These are phyloP conservation scores for Podosphaera fusca DNA, from an alignment of 2,329 filamentous ascomycete species.

Conservation along the genomic window DNA sequence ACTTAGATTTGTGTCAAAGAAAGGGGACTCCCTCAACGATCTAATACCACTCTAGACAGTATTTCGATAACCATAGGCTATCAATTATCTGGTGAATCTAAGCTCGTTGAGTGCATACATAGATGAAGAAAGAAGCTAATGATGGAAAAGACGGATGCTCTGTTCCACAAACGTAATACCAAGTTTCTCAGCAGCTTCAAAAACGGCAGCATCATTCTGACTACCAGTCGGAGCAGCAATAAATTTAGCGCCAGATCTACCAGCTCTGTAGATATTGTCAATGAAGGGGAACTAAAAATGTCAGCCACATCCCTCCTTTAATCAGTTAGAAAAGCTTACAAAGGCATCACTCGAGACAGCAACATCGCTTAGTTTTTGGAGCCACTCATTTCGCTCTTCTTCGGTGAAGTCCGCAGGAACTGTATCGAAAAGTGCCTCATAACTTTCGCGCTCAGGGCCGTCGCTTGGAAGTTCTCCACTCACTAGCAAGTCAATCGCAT, in stretches of 20 bases:
- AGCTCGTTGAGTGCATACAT: neutral
- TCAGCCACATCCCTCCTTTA: conserved; percentile 2
- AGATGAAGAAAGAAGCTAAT: conserved; percentile 28
- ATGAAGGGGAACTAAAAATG: conserved; percentile 69
- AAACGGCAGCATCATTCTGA: conserved; percentile 61
- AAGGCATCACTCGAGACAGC: conserved; percentile 88
- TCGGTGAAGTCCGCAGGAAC: conserved; percentile 63
- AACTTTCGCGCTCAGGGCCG: conserved; percentile 65
- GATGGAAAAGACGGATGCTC: conserved; percentile 81
- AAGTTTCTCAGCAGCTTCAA: conserved; percentile 76
- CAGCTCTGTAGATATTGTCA: conserved; percentile 88
- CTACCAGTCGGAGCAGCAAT: conserved; percentile 82
- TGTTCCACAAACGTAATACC: conserved; percentile 92
- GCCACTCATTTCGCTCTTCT: conserved; percentile 71
- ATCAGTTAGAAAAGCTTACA: conserved; percentile 29
- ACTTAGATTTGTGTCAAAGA: neutral
- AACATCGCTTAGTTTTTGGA: conserved; percentile 58
- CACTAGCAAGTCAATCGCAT: conserved; percentile 87
- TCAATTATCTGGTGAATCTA: neutral
- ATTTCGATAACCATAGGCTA: neutral
- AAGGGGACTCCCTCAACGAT: neutral
- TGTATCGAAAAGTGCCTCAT: conserved; percentile 75
- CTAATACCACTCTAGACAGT: too few species aligned
- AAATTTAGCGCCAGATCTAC: conserved; percentile 79
- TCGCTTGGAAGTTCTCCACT: conserved; percentile 69